Evolutionary conservation across 2,329 filamentous ascomycete species (phyloP).

Genomic region (Fusarium mangiferae): DNA sequence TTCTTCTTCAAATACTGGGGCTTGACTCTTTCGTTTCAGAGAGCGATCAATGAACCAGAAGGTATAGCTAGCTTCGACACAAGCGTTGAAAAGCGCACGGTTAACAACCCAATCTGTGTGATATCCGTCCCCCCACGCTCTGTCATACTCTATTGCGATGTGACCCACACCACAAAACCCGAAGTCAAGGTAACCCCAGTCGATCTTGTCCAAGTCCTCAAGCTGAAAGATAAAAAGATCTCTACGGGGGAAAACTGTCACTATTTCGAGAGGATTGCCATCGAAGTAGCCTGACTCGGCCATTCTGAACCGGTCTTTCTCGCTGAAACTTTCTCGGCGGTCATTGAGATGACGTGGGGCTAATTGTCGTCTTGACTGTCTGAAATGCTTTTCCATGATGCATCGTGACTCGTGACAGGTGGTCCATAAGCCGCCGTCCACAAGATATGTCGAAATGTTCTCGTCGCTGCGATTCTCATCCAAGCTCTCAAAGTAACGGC

Average conservation of each 20-base stretch:
- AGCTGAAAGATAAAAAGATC: neutral
- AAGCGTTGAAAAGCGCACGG: neutral
- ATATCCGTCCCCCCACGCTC: neutral
- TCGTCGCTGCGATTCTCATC: neutral
- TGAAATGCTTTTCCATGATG: neutral
- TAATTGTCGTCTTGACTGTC: neutral
- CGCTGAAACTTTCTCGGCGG: neutral
- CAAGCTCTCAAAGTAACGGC: neutral
- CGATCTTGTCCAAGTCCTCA: neutral
- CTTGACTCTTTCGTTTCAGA: neutral
- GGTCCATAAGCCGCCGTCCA: neutral
- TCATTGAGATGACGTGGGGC: fast-evolving
- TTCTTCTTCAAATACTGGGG: neutral
- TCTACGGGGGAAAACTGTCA: neutral
- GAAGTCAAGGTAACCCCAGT: neutral
- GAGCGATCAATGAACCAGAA: neutral
- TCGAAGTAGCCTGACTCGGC: neutral
- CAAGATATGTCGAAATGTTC: neutral
- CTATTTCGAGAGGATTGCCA: neutral
- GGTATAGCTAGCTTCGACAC: neutral
- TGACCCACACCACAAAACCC: neutral
- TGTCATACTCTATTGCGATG: neutral
- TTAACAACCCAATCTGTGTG: fast-evolving
- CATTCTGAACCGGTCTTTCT: neutral
- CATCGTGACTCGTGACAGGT: neutral